Evolutionary conservation across 495 filamentous ascomycete genomes (phyloP).

Genomic region (Aspergillus olivimuriae): DNA sequence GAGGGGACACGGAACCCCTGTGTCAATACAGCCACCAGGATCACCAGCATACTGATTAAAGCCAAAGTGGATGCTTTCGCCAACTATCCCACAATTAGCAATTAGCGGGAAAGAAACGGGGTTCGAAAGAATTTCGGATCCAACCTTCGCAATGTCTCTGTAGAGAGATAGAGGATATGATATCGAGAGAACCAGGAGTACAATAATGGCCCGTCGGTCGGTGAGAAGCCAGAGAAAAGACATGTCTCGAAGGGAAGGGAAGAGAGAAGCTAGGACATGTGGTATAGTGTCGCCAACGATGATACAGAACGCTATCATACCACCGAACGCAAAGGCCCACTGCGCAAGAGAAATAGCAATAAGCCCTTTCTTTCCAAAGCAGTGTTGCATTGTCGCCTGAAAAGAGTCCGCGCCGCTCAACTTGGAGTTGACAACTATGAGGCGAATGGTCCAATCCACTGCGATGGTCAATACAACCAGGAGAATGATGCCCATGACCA

Average conservation of each 20-base stretch:
- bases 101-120: neutral
- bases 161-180: constrained; percentile 93
- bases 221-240: constrained; percentile 76
- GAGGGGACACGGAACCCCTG: constrained; percentile 68
- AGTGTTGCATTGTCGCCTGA: constrained; percentile 89
- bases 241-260: constrained; percentile 66
- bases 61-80: constrained; percentile 92
- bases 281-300: constrained; percentile 96
- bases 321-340: constrained; percentile 97
- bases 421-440: constrained; percentile 96
- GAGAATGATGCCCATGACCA: constrained; percentile 71
- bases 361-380: constrained; percentile 81
- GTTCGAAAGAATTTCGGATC: neutral
- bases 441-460: constrained; percentile 91
- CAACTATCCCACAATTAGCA: constrained; percentile 51
- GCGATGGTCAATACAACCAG: constrained; percentile 72
- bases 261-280: constrained; percentile 74
- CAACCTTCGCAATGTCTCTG: constrained; percentile 93
- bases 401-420: constrained; percentile 86
- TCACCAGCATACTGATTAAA: constrained; percentile 84
- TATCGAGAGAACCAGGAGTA: constrained; percentile 73
- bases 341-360: constrained; percentile 87
- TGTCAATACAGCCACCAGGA: constrained; percentile 81
- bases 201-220: constrained; percentile 74
- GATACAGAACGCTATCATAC: constrained; percentile 96